Conservation (phyloP, 2,329 filamentous ascomycete genomes). For the Atkinsonella hypoxylon region DNA sequence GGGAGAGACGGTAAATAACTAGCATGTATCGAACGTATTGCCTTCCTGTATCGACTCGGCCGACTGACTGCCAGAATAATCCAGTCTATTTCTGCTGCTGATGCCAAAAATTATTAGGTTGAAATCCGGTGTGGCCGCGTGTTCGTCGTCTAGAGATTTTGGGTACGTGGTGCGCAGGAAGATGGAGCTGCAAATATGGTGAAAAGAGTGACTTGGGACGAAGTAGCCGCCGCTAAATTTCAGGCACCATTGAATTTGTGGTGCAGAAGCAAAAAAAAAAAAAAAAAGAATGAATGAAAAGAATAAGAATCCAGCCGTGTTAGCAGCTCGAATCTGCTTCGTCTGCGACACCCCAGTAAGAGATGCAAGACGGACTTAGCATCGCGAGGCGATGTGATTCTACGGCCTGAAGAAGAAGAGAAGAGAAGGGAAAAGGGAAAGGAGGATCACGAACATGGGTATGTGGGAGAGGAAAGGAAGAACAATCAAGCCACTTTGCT, state of each 20-base stretch:
- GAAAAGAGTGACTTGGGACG: conserved; percentile 5
- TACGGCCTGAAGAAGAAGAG: background rate
- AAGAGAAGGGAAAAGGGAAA: conserved; percentile 5
- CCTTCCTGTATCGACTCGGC: background rate
- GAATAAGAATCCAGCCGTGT: background rate
- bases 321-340: background rate
- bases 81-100: background rate
- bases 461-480: conserved; percentile 2
- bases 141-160: background rate
- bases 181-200: background rate
- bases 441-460: background rate
- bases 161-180: background rate
- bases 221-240: background rate
- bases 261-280: background rate
- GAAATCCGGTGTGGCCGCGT: background rate
- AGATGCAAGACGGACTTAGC: conserved; percentile 7
- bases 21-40: background rate
- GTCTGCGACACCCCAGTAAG: conserved; percentile 9
- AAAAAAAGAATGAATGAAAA: conserved; percentile 3
- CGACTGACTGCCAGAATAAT: background rate
- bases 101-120: background rate
- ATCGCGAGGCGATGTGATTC: conserved; percentile 10
- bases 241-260: background rate
- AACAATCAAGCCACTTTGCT: background rate
- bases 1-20: background rate